These are phyloP conservation scores for Pichiaceae sp. DNA, from an alignment of 1,139 yeast species.

Conservation along the genomic window DNA sequence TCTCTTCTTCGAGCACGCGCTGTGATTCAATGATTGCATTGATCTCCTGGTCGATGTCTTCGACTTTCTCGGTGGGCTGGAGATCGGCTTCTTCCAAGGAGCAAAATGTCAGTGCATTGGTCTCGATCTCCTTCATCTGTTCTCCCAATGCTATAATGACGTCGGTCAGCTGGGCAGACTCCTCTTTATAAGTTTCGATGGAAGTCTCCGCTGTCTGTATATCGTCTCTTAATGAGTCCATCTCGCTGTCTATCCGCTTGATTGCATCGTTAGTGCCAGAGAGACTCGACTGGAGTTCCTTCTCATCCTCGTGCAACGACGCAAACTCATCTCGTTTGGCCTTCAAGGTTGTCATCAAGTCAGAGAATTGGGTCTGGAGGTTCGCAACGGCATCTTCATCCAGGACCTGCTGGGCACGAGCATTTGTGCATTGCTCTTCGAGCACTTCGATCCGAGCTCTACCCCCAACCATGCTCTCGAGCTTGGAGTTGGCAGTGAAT, in stretches of 20 bases:
- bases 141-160: conserved; percentile 24
- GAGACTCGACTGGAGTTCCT: background rate
- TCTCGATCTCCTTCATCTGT: conserved; percentile 22
- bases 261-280: background rate
- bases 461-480: conserved; percentile 28
- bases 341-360: background rate
- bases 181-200: conserved; percentile 5
- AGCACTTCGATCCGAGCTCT: conserved; percentile 26
- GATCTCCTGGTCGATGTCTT: conserved; percentile 28
- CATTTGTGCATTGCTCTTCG: conserved; percentile 8
- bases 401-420: background rate
- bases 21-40: conserved; percentile 26
- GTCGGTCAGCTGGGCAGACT: conserved; percentile 20
- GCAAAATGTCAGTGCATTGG: conserved; percentile 29
- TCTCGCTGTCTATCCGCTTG: conserved; percentile 1
- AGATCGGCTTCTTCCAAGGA: conserved; percentile 25
- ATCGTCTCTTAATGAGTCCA: conserved; percentile 7
- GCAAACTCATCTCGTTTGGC: background rate
- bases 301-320: background rate
- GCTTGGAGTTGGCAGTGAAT: conserved; percentile 19
- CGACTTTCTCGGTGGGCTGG: conserved; percentile 22
- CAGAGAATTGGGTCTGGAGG: background rate
- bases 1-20: conserved; percentile 27
- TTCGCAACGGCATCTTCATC: background rate
- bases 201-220: conserved; percentile 4